Conservation (phyloP, 345 rosid species). For the Ceriops tagal region DNA sequence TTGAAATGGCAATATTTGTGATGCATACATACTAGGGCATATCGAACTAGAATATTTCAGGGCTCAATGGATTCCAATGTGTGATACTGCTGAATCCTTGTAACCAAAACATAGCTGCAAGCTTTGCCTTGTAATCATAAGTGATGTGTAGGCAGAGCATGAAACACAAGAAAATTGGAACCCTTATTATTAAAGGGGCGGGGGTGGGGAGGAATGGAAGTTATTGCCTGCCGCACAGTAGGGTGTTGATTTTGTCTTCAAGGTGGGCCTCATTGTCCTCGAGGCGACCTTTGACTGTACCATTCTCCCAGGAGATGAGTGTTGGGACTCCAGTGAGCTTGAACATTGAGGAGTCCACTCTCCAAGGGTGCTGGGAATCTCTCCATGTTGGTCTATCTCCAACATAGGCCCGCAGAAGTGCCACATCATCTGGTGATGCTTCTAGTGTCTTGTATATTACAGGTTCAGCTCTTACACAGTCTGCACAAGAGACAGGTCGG, state of each 20-base stretch:
- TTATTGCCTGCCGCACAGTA: slow-evolving; percentile 37
- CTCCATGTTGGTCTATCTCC: slow-evolving; percentile 92
- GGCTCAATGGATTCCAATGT: background rate
- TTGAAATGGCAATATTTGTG: too few relatives aligned
- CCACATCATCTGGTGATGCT: slow-evolving; percentile 50
- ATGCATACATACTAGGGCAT: too few relatives aligned
- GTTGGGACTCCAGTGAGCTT: slow-evolving; percentile 86
- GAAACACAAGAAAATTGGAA: background rate
- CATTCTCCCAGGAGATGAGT: slow-evolving; percentile 60
- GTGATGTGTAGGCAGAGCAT: too few relatives aligned
- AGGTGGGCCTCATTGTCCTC: slow-evolving; percentile 84
- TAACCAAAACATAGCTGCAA: background rate
- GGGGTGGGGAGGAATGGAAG: too few relatives aligned
- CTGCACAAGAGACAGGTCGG: slow-evolving; percentile 25
- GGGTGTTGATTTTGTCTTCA: slow-evolving; percentile 51
- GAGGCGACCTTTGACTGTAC: slow-evolving; percentile 51
- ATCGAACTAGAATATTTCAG: too few relatives aligned
- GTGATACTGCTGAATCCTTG: background rate
- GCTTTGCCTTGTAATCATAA: background rate
- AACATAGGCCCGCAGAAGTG: slow-evolving; percentile 64
- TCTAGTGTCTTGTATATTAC: slow-evolving; percentile 70
- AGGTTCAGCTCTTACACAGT: slow-evolving; percentile 94
- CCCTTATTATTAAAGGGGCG: too few relatives aligned
- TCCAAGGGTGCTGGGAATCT: slow-evolving; percentile 67
- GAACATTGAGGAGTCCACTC: slow-evolving; percentile 65